Evolutionary conservation across 176 grass and related monocot species (phyloP).

Genomic region (Otatea glauca): DNA sequence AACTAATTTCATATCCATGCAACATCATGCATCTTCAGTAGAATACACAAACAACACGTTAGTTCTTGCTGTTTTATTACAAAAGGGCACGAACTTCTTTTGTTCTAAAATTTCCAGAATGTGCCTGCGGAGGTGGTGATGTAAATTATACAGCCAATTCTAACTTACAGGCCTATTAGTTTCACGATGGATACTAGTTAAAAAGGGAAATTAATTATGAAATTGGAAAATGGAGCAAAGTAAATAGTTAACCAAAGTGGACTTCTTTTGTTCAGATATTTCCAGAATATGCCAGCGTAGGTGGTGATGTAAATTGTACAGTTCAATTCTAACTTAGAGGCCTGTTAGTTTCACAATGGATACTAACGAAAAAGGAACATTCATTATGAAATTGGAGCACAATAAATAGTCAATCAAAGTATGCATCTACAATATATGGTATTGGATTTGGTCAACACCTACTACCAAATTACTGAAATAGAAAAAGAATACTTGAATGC

Average conservation of each 20-base stretch:
- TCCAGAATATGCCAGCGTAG: background rate
- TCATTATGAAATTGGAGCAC: too few species aligned
- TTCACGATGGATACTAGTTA: background rate
- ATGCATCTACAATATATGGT: background rate
- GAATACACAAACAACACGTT: background rate
- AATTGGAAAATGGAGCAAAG: background rate
- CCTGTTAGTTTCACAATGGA: background rate
- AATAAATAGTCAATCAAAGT: background rate
- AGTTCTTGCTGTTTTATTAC: background rate
- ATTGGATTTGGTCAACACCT: background rate
- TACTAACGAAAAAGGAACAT: background rate
- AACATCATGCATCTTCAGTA: background rate
- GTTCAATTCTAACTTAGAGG: background rate
- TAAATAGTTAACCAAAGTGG: background rate
- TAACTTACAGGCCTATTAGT: background rate
- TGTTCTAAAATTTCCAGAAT: constrained; percentile 4
- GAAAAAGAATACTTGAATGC: background rate
- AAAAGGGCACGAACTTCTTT: background rate
- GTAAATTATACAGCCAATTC: background rate
- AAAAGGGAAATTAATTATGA: background rate
- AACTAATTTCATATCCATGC: background rate
- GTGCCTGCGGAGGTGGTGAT: background rate
- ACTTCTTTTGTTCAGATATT: background rate
- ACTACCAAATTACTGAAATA: background rate
- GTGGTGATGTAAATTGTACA: background rate